Conservation (phyloP, 2,329 filamentous ascomycete genomes). For the Dactylonectria estremocensis region DNA sequence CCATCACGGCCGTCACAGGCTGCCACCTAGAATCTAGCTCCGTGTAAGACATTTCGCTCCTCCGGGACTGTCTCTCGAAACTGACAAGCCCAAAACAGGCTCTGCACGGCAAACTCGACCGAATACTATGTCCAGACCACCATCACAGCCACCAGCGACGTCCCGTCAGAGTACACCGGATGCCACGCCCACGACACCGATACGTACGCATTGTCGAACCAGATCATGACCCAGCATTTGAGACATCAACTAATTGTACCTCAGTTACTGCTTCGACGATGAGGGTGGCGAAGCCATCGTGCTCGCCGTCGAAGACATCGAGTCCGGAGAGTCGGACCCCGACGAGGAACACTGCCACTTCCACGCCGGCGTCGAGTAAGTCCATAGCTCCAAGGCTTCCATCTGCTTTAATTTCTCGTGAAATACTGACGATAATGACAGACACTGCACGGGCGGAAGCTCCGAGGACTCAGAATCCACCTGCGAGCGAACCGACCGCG, state of each 20-base stretch:
- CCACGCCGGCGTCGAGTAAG: conserved; percentile 82
- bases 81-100: conserved; percentile 48
- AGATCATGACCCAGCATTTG: too few relatives aligned
- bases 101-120: conserved; percentile 59
- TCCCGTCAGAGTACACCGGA: conserved; percentile 73
- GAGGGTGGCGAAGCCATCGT: conserved; percentile 41
- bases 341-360: conserved; percentile 73
- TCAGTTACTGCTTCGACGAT: conserved; percentile 43
- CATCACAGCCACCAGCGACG: conserved; percentile 67
- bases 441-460: conserved; percentile 69
- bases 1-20: conserved; percentile 56
- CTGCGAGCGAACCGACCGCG: conserved; percentile 63
- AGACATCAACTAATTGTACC: neutral
- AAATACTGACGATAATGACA: conserved; percentile 36
- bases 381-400: neutral
- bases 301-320: conserved; percentile 32
- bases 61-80: rapidly evolving
- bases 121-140: conserved; percentile 63
- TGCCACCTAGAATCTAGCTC: conserved; percentile 58
- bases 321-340: conserved; percentile 37
- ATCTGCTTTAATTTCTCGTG: rapidly evolving
- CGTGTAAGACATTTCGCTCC: conserved; percentile 50
- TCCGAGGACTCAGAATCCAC: conserved; percentile 48
- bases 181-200: conserved; percentile 74
- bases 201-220: conserved; percentile 59